Conservation (phyloP, 352 stramenopile species). For the Pythium aristosporum region DNA sequence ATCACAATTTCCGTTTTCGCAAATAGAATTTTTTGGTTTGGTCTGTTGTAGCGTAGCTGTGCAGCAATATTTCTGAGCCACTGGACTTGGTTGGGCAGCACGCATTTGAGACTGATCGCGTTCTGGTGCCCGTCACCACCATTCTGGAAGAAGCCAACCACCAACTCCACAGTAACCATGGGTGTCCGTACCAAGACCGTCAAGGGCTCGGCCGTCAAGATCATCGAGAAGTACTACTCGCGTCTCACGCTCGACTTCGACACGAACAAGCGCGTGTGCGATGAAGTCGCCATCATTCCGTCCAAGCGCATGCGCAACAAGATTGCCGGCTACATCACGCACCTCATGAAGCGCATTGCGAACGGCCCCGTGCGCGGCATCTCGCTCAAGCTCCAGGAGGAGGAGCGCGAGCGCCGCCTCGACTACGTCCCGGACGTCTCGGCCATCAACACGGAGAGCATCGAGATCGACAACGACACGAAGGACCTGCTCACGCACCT, state of each 20-base stretch:
- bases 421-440: constrained; percentile 99
- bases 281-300: constrained; percentile 98
- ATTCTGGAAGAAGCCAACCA: constrained; percentile 23
- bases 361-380: constrained; percentile 99
- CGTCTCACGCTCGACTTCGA: constrained; percentile 99
- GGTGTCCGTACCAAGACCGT: constrained; percentile 99
- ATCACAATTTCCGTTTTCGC: too few species aligned
- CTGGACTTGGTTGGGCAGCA: constrained; percentile 19
- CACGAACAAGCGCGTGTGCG: constrained; percentile 98
- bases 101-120: too few species aligned
- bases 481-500: constrained; percentile 97
- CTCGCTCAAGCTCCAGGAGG: constrained; percentile 99
- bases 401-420: constrained; percentile 99
- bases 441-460: constrained; percentile 91
- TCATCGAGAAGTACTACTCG: constrained; percentile 99
- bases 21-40: too few species aligned
- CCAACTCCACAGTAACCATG: constrained; percentile 67
- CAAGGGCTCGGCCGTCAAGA: constrained; percentile 99
- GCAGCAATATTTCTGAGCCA: neutral
- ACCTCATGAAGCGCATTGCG: constrained; percentile 99
- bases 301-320: constrained; percentile 99
- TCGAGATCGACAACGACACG: constrained; percentile 99
- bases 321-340: constrained; percentile 99
- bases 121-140: too few species aligned
- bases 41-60: neutral